These are phyloP conservation scores for Coprinopsis marcescibilis DNA, from an alignment of 768 basidiomycete genomes.

Conservation along the genomic window DNA sequence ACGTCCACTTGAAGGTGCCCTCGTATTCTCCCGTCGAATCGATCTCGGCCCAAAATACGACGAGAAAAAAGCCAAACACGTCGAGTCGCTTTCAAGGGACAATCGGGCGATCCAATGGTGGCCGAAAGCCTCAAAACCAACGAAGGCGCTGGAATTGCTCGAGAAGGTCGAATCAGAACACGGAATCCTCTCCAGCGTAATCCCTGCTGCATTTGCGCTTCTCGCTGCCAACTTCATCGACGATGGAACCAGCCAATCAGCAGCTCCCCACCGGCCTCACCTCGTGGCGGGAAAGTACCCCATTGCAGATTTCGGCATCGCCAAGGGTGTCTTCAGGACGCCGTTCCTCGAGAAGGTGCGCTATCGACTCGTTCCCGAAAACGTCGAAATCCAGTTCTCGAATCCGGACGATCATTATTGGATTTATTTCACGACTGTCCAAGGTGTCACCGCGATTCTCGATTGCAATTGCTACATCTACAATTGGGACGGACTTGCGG, in stretches of 20 bases:
- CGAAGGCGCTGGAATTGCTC: not conserved
- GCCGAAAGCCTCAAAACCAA: not conserved
- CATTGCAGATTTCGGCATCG: conserved; percentile 42
- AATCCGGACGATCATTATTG: conserved; percentile 43
- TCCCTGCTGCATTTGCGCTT: not conserved
- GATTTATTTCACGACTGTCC: conserved; percentile 41
- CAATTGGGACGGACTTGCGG: conserved; percentile 4
- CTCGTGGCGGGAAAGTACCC: conserved; percentile 32
- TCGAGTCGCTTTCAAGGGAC: not conserved
- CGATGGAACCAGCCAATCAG: not conserved
- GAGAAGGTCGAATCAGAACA: not conserved
- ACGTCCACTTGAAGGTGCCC: not conserved
- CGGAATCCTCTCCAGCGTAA: not conserved
- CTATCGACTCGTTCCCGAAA: conserved; percentile 18
- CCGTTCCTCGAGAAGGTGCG: conserved; percentile 4
- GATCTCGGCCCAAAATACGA: not conserved
- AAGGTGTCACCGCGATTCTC: conserved; percentile 34
- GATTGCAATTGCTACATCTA: conserved; percentile 22
- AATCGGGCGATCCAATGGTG: conserved; percentile 1
- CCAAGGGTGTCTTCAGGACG: conserved; percentile 28
- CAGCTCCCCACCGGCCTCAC: conserved; percentile 11
- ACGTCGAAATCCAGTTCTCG: conserved; percentile 26
- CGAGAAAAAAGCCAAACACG: not conserved
- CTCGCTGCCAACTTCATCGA: not conserved
- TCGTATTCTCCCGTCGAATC: not conserved